These are phyloP conservation scores for Mitragyna speciosa DNA, from an alignment of 257 asterid species.

Conservation along the genomic window DNA sequence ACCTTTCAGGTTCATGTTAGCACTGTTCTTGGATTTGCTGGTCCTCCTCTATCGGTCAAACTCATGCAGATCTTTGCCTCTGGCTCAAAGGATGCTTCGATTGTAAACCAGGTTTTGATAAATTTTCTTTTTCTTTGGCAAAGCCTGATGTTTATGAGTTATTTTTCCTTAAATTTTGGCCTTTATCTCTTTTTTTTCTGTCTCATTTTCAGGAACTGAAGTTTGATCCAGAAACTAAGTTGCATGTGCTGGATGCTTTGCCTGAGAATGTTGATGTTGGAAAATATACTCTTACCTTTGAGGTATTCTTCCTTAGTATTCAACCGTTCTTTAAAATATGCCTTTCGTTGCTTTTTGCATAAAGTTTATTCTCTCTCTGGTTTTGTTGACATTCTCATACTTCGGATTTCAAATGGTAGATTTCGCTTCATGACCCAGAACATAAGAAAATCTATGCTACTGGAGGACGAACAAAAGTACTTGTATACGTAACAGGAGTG, in stretches of 20 bases:
- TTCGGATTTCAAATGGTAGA: slow-evolving; percentile 39
- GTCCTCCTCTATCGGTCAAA: slow-evolving; percentile 74
- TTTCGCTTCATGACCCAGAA: slow-evolving; percentile 69
- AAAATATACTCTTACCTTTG: slow-evolving; percentile 65
- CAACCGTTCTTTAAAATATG: slow-evolving; percentile 5
- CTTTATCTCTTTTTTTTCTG: slow-evolving; percentile 2
- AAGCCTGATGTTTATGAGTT: not conserved
- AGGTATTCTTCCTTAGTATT: slow-evolving; percentile 47
- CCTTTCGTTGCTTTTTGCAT: slow-evolving; percentile 12
- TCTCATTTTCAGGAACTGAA: slow-evolving; percentile 61
- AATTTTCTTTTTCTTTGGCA: slow-evolving; percentile 8
- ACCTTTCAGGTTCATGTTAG: slow-evolving; percentile 62
- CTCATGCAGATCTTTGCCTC: slow-evolving; percentile 77
- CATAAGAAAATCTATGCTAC: slow-evolving; percentile 69
- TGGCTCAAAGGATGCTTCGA: slow-evolving; percentile 82
- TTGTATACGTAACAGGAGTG: slow-evolving; percentile 69
- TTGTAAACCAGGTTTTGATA: slow-evolving; percentile 70
- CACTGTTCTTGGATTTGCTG: slow-evolving; percentile 80
- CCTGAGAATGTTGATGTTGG: slow-evolving; percentile 75
- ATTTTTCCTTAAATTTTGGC: not conserved
- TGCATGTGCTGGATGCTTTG: slow-evolving; percentile 68
- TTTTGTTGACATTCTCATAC: slow-evolving; percentile 19
- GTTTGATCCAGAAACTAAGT: slow-evolving; percentile 54
- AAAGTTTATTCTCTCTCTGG: slow-evolving; percentile 6
- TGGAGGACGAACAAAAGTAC: slow-evolving; percentile 83